Evolutionary conservation across 805 yeast genomes (phyloP), one percentile per base, ranked within the genome.

Genomic region (Cyberlindnera japonica): DNA sequence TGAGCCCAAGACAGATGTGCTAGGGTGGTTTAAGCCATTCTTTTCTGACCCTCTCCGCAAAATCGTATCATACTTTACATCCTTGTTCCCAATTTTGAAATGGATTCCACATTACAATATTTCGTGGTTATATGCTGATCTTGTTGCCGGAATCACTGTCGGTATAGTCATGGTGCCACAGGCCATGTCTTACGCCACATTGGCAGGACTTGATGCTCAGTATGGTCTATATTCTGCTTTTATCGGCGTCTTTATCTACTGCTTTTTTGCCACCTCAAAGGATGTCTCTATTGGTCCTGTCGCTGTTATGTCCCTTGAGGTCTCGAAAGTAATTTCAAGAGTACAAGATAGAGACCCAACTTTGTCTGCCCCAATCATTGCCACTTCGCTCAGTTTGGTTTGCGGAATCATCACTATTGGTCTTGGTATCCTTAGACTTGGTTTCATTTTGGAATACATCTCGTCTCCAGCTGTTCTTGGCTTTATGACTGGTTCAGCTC

Each of bases 201-300:
- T 90, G 47, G 97, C 97, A 6, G 80, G 84, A 5, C 72, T 90
- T 45, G 70, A 79, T 5, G 79, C 95, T 6, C 83, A 89, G 61
- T 90, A 81, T 54, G 97, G 97, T 36, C 74, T 90, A 34, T 90
- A 90, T 64, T 86, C 96, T 12, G 85, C 95, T 0, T 90, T 90
- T 56, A 81, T 90, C 34, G 97, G 97, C 58, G 95, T 89, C 11
- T 74, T 88, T 56, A 77, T 84, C 38, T 90, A 90, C 62, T 83
- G 95, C 36, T 75, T 90, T 54, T 90, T 90, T 64, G 97, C 97
- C 12, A 90, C 97, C 12, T 84, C 95, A 18, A 90, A 90, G 63
- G 97, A 90, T 70, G 95, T 90, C 27, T 83, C 95, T 45, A 89
- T 90, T 54, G 97, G 97, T 20, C 97, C 97, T 10, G 97, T 90